phyloP scores from a whole-genome alignment of 2,329 filamentous ascomycete species.

The Alternaria triticimaculans region DNA sequence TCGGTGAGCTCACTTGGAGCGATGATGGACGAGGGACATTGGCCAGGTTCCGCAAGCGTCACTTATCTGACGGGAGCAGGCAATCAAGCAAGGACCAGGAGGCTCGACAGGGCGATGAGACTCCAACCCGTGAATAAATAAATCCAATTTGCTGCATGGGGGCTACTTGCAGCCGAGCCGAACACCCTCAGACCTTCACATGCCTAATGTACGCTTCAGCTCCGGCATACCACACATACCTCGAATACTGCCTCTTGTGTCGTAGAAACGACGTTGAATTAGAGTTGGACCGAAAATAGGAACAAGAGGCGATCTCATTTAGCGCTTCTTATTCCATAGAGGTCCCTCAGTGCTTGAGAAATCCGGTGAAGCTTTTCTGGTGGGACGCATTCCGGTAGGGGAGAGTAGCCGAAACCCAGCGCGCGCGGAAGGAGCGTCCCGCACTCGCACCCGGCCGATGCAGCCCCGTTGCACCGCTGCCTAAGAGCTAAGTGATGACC shows the following conservation, averaged over 20 bases:
- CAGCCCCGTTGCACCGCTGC: background rate
- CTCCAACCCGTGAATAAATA: background rate
- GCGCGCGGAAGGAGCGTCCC: background rate
- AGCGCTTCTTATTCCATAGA: background rate
- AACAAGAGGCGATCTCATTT: background rate
- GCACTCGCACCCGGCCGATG: background rate
- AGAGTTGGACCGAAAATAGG: background rate
- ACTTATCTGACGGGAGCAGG: background rate
- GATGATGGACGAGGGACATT: background rate
- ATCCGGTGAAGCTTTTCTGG: background rate
- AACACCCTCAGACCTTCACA: background rate
- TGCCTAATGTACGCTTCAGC: background rate
- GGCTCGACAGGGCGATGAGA: background rate
- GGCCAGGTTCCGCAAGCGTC: background rate
- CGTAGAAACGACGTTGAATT: background rate
- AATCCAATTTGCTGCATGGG: background rate
- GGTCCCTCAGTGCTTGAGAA: background rate
- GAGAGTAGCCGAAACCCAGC: background rate
- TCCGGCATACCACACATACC: background rate
- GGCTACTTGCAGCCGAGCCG: background rate
- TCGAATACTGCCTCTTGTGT: background rate
- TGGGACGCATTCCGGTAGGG: background rate
- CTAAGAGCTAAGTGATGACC: background rate
- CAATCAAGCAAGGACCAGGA: background rate
- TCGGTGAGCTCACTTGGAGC: background rate